Evolutionary conservation across 345 rosid species (phyloP), one percentile per base, ranked within the genome.

Genomic region (Lepidium africanum): DNA sequence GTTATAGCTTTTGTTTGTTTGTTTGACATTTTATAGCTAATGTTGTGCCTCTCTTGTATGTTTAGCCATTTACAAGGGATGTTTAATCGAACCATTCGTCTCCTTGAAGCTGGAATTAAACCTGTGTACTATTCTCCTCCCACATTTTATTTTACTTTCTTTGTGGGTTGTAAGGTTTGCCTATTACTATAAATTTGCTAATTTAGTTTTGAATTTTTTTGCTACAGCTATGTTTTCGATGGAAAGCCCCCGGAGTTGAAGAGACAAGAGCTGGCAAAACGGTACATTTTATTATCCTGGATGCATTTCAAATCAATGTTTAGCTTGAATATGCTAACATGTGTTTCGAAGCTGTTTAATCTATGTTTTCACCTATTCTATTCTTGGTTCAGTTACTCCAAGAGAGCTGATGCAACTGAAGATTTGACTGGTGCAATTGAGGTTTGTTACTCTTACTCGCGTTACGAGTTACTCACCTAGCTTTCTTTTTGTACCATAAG

Each of bases 101-200:
- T 94, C 61, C 87, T 94, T 32, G 99, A 91, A 77, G 82, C 99
- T 65, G 99, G 99, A 72, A 91, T 94, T 32, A 89, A 94, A 83
- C 97, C 99, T 58, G 85, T 86, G 96, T 88, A 90, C 78, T 66
- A 73, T 39, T 12, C 60, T 71, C 41, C 69, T 60, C 54, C 47
- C n/a, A 48, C 52, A 16, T 71, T 59, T 12, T 53, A 3, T 13
- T 39, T 56, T 47, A 50, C 30, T 40, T n/a, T 42, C 54, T 60
- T 16, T 56, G n/a, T 55, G 1, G 17, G 32, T 35, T n/a, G 39
- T 37, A 38, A 9, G 17, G 9, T 54, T 74, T 52, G 33, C 6
- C 58, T 56, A 61, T 9, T 14, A 9, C 10, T 49, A 16, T 6
- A 45, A 5, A 25, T 23, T 68, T 61, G 30, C 15, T 40, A 6